phyloP scores from a whole-genome alignment of 2,329 filamentous ascomycete species.

The Pezicula rhizophila region DNA sequence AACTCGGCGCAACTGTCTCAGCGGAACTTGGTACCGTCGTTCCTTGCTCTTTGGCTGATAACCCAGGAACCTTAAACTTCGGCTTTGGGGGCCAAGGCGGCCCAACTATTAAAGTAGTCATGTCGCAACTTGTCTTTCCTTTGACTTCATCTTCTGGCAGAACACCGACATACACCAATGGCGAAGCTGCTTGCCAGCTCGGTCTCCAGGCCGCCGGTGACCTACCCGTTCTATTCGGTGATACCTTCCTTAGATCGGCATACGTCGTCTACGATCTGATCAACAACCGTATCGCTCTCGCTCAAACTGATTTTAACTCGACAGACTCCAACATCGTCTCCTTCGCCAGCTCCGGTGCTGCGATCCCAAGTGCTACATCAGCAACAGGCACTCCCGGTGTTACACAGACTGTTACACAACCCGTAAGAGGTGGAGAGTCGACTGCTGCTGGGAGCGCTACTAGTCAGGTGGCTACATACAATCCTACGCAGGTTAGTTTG shows the following conservation, averaged over 20 bases:
- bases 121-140: constrained; percentile 36
- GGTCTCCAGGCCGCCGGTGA: constrained; percentile 8
- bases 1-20: constrained; percentile 38
- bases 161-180: constrained; percentile 25
- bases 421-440: neutral
- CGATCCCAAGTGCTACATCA: constrained; percentile 7
- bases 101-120: constrained; percentile 34
- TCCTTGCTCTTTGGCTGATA: constrained; percentile 32
- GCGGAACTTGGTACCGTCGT: constrained; percentile 37
- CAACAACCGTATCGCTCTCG: constrained; percentile 41
- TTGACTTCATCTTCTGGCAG: constrained; percentile 19
- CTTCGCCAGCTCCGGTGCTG: constrained; percentile 5
- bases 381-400: neutral
- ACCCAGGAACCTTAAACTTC: constrained; percentile 36
- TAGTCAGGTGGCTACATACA: constrained; percentile 15
- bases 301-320: constrained; percentile 35
- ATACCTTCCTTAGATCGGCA: constrained; percentile 43
- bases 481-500: constrained; percentile 20
- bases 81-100: constrained; percentile 36
- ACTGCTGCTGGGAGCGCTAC: constrained; percentile 11
- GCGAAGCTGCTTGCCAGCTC: constrained; percentile 28
- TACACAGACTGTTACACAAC: constrained; percentile 2
- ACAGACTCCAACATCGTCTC: constrained; percentile 15
- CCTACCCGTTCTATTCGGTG: constrained; percentile 31
- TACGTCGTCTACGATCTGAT: constrained; percentile 46